Base-by-base conservation (phyloP, 2,329 filamentous ascomycete genomes). In the Colletotrichum australisinense region DNA sequence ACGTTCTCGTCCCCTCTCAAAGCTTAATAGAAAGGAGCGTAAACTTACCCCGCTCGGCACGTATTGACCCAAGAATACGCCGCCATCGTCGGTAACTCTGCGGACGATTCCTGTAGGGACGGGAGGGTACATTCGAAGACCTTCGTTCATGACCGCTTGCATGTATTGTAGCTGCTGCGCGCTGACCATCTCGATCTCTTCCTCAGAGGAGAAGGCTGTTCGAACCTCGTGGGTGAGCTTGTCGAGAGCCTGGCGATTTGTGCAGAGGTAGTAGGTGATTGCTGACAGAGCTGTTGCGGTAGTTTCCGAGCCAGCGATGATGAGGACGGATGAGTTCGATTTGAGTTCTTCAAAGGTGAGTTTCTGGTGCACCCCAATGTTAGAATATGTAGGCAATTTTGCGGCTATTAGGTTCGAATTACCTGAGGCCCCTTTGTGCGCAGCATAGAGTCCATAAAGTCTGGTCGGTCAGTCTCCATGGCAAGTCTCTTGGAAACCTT, bases 71-170 rank as follows among this genome's bases (percentile, higher is more conserved):
- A 77, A 72, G 66, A 84, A 78, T 1, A 74, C 74, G 0, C 78
- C 79, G 2, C 84, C 84, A 2, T 79, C 71, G 4, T 53, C 46
- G 1, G 24, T 16, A 0, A 71, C 60, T 7, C 26, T 56, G n/a
- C 67, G 67, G 35, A 63, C 49, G 5, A 71, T 12, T 14, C 60
- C 67, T 0, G 57, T 52, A 14, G 74, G 69, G 1, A 73, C 59
- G 5, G 70, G 67, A 9, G 84, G 83, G 57, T 83, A 85, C 69
- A 85, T 77, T 16, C 84, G 79, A 35, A 86, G 67, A 4, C 77
- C 78, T 75, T 86, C 84, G 14, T 85, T 78, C 11, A 86, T 75
- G 57, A 77, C 78, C 4, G 83, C 83, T 12, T 78, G 75, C 66
- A 84, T 75, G 63, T 85, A 86, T 2, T 67, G 59, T 0, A 84